phyloP scores from a whole-genome alignment of 169 alveolate species.

The Eimeria tenella region DNA sequence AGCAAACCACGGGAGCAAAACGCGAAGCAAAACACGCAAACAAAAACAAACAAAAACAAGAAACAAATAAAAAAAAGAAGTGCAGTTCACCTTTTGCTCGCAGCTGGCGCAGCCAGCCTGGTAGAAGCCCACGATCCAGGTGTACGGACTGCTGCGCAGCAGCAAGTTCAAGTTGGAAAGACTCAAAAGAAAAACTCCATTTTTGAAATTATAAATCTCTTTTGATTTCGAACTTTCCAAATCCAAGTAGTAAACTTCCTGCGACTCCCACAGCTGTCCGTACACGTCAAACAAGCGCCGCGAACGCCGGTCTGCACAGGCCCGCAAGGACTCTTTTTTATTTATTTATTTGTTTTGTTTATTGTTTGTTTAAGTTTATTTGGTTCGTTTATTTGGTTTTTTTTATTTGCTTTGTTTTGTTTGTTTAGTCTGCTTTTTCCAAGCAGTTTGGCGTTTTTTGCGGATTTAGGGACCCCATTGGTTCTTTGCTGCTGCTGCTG shows the following conservation, averaged over 20 bases:
- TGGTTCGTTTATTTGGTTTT: no score
- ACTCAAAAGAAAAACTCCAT: constrained; percentile 26
- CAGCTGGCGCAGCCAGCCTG: constrained; percentile 68
- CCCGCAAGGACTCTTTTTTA: background rate
- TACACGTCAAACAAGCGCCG: constrained; percentile 57
- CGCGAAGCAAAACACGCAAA: no score
- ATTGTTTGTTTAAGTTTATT: no score
- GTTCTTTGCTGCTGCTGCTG: no score
- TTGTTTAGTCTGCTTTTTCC: no score
- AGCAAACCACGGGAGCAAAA: no score
- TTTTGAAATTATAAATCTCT: constrained; percentile 39
- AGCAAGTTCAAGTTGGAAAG: constrained; percentile 18
- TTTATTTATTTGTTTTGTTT: no score
- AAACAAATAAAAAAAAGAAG: background rate
- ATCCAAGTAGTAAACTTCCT: constrained; percentile 41
- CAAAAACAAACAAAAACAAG: no score
- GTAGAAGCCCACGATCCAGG: constrained; percentile 38
- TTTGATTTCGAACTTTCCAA: background rate
- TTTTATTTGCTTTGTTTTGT: no score
- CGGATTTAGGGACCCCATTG: no score
- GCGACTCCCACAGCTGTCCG: background rate
- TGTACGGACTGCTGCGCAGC: background rate
- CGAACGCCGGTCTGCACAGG: constrained; percentile 12
- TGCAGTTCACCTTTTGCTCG: background rate
- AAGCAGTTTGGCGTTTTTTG: no score